Evolutionary conservation across 2,329 filamentous ascomycete species (phyloP).

Genomic region (Trichoderma semiorbis): DNA sequence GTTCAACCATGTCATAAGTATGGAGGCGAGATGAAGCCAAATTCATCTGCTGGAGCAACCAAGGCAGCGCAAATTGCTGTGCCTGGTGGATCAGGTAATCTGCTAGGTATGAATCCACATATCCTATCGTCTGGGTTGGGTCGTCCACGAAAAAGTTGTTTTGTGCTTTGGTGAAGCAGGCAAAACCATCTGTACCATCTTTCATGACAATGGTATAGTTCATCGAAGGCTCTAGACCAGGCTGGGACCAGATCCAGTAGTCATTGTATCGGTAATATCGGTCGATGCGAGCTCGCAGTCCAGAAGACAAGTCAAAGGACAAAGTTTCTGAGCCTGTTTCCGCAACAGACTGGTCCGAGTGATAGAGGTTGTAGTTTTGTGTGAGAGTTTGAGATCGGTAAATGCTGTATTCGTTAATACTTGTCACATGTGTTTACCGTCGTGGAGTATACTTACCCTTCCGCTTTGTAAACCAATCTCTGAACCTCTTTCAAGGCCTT

Average conservation of each 20-base stretch:
- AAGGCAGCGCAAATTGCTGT: not conserved
- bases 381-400: constrained; percentile 2
- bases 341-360: not conserved
- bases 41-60: not conserved
- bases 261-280: not conserved
- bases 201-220: not conserved
- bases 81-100: not conserved
- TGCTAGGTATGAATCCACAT: not conserved
- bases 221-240: not conserved
- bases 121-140: not conserved
- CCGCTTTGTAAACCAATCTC: not conserved
- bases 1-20: not conserved
- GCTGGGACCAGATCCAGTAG: not conserved
- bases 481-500: not conserved
- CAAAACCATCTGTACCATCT: not conserved
- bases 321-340: not conserved
- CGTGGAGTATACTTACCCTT: not conserved
- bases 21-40: not conserved
- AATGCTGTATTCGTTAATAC: not conserved
- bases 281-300: not conserved
- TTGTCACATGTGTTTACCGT: not conserved
- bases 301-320: not conserved
- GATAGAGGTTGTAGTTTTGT: constrained; percentile 1
- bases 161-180: not conserved
- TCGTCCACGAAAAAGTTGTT: not conserved